A percentile compares a stretch with the other conserved stretches of the same genome.
phyloP scores from a whole-genome alignment of 768 basidiomycete genomes.

The Tubosaeta sp. region DNA sequence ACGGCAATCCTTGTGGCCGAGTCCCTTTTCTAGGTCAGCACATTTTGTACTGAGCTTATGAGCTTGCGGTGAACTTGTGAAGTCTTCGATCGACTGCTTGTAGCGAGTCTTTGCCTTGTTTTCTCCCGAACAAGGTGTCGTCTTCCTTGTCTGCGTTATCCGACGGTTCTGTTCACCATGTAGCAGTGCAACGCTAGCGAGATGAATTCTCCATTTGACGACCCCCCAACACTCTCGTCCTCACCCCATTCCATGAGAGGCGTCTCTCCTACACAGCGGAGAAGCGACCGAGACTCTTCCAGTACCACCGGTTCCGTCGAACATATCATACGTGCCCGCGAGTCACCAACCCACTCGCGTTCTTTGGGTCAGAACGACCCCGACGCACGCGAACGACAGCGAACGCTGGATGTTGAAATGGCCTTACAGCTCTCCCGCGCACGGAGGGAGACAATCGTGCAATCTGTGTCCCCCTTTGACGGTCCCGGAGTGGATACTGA shows the following conservation, averaged over 20 bases:
- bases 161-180: neutral
- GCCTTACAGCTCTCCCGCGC: constrained; percentile 75
- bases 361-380: constrained; percentile 69
- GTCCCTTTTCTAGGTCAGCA: neutral
- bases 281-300: constrained; percentile 28
- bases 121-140: constrained; percentile 11
- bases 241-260: constrained; percentile 43
- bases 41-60: neutral
- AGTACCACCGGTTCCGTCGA: constrained; percentile 42
- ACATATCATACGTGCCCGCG: constrained; percentile 39
- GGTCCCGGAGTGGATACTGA: constrained; percentile 29
- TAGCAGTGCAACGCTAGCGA: constrained; percentile 1
- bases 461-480: constrained; percentile 34
- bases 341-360: constrained; percentile 59
- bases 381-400: constrained; percentile 78
- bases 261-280: constrained; percentile 38
- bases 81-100: neutral
- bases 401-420: constrained; percentile 93
- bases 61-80: neutral
- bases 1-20: neutral
- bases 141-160: neutral
- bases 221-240: constrained; percentile 28
- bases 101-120: too few species aligned
- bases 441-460: constrained; percentile 55
- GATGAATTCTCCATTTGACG: constrained; percentile 40